Evolutionary conservation across 2,329 filamentous ascomycete genomes (phyloP).

Genomic region (Beauveria scarabaeidicola): DNA sequence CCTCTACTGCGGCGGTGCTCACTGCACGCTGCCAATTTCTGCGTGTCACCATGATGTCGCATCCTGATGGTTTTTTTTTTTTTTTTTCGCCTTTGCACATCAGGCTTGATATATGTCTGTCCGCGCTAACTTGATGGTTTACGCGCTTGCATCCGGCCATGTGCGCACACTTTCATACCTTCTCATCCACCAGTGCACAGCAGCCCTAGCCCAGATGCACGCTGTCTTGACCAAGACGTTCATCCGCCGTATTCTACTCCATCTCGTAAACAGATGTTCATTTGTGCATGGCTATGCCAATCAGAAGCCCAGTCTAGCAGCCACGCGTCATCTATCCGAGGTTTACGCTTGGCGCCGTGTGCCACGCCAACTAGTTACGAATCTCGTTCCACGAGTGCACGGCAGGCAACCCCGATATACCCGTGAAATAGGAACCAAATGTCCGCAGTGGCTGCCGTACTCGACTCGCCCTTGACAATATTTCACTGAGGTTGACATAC

Average conservation of each 20-base stretch:
- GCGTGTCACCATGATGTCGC: too few relatives aligned
- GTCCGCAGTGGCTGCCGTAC: neutral
- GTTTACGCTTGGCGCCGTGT: neutral
- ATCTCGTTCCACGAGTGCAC: neutral
- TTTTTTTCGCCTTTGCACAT: too few relatives aligned
- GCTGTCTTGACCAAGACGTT: neutral
- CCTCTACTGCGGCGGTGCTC: slow-evolving; percentile 5
- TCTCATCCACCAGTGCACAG: neutral
- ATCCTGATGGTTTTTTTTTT: too few relatives aligned
- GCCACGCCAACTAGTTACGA: neutral
- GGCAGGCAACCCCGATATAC: neutral
- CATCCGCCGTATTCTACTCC: neutral
- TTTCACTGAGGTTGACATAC: neutral
- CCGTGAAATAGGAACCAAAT: neutral
- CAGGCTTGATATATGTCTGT: neutral
- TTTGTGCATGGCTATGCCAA: neutral
- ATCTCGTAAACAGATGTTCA: neutral
- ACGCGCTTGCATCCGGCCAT: neutral
- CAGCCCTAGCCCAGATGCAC: neutral
- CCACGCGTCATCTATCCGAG: neutral
- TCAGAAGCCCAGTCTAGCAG: neutral
- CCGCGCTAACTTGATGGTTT: neutral
- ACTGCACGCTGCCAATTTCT: neutral
- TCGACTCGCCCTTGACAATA: neutral
- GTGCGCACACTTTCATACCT: neutral